Base-by-base conservation (phyloP, 2,329 filamentous ascomycete species). In the Aureobasidium sp. region DNA sequence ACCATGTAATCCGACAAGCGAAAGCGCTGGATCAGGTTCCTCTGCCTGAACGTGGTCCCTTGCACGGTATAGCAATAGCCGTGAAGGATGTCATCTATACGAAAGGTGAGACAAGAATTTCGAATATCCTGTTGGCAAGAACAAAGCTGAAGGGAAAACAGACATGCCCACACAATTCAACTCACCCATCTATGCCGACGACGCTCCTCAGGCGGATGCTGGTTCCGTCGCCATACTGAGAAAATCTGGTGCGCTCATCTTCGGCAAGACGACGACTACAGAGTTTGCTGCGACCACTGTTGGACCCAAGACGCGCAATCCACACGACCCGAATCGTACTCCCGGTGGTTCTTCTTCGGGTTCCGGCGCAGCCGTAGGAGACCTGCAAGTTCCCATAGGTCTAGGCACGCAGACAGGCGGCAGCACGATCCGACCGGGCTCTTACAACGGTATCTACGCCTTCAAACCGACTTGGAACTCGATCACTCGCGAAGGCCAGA, bases 321-420 rank as follows among this genome's bases (percentile, higher is more conserved):
- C 86, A 0, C 81, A 83, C 64, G 14, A 29, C 34, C 63, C 73
- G 0, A 64, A 62, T 0, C 77, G 79, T 5, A 88, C 86, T 0
- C 86, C 87, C 0, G 87, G 87, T 0, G 87, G 87, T 49, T 88
- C 86, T 0, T 88, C 85, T 0, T 84, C 85, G 0, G 87, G 87
- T 0, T 88, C 86, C 0, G 87, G 78, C 0, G 85, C 86, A 0
- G 85, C 84, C 0, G 85, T 89, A 0, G 86, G 76, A 7, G 87
- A 89, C 65, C 81, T 82, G 58, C 86, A 89, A 65, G 81, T 80
- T 0, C 83, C 85, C 0, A 67, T 89, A 12, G 80, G 75, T 0
- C 73, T 89, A 0, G 87, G 85, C 0, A 87, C 86, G 0, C 86
- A 89, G 68, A 90, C 86, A 0, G 83, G 82, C 2, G 87, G 87